Base-by-base conservation (phyloP, 495 filamentous ascomycete species). In the Penicillium pulvis region DNA sequence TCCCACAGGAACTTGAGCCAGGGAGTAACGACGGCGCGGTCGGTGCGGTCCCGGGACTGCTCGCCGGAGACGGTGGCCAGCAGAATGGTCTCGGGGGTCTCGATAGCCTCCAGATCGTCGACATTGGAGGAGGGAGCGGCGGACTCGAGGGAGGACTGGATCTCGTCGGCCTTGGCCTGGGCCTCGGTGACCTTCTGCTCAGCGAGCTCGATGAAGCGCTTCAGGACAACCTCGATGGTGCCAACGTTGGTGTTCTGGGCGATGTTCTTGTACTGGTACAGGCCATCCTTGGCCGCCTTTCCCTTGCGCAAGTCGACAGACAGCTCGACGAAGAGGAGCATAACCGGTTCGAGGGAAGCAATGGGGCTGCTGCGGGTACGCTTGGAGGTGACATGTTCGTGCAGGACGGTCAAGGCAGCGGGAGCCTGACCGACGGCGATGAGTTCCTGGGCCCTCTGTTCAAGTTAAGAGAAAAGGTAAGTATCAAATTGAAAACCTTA, bases 1-100 rank as follows among this genome's bases (percentile, higher is more conserved):
- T 98, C 95, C 94, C 94, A 98, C 56, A 98, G 82, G 71, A 98
- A 98, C 79, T 98, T 98, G 62, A 98, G 84, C 94, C 95, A 98
- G 48, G 94, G 94, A 53, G 94, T 98, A 47, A 98, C 94, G 64
- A 98, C 93, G 62, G 94, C 94, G 65, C 94, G 87, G 79, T 98
- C 94, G 67, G 94, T 98, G 57, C 94, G 89, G 73, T 98, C 94
- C 60, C 88, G 88, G 41, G 93, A 96, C 75, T 98, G 94, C 73
- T 98, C 94, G 60, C 94, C 95, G 20, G 94, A 98, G 56, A 98
- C 94, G 52, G 94, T 98, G 55, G 94, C 95, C 14, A 98, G 83
- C 55, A 98, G 87, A 72, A 98, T 97, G 31, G 94, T 98, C 76
- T 98, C 94, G 60, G 94, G 94, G 23, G 95, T 98, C 75, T 98